Evolutionary conservation across 139 green algal genomes (phyloP).

Genomic region (Monoraphidium neglectum): DNA sequence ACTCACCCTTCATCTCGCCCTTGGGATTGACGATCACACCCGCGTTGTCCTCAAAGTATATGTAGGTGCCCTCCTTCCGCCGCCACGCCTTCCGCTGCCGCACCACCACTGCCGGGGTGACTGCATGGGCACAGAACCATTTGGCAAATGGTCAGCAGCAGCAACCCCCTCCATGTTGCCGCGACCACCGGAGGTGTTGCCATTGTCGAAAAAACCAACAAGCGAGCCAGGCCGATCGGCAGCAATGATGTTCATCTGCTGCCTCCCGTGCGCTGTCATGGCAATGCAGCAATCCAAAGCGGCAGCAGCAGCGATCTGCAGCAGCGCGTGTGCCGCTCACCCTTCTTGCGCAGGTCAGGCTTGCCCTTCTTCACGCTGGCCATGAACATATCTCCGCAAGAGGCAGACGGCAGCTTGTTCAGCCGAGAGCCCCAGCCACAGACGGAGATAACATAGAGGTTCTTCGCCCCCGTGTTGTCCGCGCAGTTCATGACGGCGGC

Average conservation of each 20-base stretch:
- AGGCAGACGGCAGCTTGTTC: constrained; percentile 93
- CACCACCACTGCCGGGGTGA: constrained; percentile 93
- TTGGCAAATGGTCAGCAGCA: too few relatives aligned
- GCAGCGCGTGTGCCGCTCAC: constrained; percentile 38
- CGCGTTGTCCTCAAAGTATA: constrained; percentile 99
- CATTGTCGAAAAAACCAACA: too few relatives aligned
- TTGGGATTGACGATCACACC: constrained; percentile 99
- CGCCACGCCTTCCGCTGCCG: constrained; percentile 98
- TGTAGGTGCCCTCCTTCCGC: constrained; percentile 97
- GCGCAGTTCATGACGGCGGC: constrained; percentile 98
- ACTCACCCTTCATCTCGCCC: constrained; percentile 98
- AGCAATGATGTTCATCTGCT: too few relatives aligned
- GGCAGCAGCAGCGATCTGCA: too few relatives aligned
- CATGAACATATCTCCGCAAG: constrained; percentile 98
- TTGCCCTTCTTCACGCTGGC: constrained; percentile 99
- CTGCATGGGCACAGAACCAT: too few relatives aligned
- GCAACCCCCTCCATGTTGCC: too few relatives aligned
- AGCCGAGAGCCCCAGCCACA: constrained; percentile 90
- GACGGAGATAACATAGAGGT: constrained; percentile 99
- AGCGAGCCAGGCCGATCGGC: too few relatives aligned
- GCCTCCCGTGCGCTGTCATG: too few relatives aligned
- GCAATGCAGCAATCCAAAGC: too few relatives aligned
- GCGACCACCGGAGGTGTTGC: too few relatives aligned
- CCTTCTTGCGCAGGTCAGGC: constrained; percentile 99
- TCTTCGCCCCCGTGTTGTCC: constrained; percentile 99